Percentiles rank a stretch among this genome's conserved stretches.
These are phyloP conservation scores for Talaromyces liani DNA, from an alignment of 495 filamentous ascomycete species.

Conservation along the genomic window DNA sequence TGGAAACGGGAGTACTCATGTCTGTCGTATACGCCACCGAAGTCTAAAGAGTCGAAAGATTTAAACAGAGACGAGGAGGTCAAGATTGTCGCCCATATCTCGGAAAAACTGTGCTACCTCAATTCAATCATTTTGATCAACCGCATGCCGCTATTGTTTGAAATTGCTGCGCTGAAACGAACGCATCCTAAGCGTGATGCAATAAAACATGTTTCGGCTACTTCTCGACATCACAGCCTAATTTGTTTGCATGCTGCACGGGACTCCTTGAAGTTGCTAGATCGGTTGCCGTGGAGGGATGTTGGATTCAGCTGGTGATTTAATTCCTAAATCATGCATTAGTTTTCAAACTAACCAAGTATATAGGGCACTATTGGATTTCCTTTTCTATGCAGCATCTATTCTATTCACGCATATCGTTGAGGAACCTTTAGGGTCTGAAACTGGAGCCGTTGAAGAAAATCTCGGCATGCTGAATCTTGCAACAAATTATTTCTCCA, in stretches of 20 bases:
- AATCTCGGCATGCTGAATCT: constrained; percentile 81
- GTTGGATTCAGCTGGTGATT: constrained; percentile 88
- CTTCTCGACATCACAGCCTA: constrained; percentile 46
- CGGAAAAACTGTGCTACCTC: constrained; percentile 73
- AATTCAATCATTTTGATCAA: constrained; percentile 95
- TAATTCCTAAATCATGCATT: neutral
- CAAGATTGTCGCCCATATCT: constrained; percentile 51
- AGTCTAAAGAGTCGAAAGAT: neutral
- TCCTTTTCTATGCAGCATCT: constrained; percentile 84
- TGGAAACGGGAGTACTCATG: constrained; percentile 79
- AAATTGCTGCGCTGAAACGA: constrained; percentile 35
- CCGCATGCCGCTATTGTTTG: constrained; percentile 87
- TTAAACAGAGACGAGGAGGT: constrained; percentile 71
- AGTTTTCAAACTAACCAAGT: constrained; percentile 14
- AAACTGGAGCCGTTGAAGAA: constrained; percentile 50
- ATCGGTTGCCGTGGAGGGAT: constrained; percentile 90
- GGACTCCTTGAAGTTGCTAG: constrained; percentile 81
- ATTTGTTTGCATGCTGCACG: constrained; percentile 83
- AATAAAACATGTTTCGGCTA: constrained; percentile 69
- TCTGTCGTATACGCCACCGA: constrained; percentile 59
- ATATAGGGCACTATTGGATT: constrained; percentile 83
- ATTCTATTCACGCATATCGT: constrained; percentile 92
- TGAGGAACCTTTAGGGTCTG: constrained; percentile 74
- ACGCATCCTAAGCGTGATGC: constrained; percentile 25
- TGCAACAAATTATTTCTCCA: constrained; percentile 78